Base-by-base conservation (phyloP, 2,329 filamentous ascomycete species). In the Monosporascus sp. region DNA sequence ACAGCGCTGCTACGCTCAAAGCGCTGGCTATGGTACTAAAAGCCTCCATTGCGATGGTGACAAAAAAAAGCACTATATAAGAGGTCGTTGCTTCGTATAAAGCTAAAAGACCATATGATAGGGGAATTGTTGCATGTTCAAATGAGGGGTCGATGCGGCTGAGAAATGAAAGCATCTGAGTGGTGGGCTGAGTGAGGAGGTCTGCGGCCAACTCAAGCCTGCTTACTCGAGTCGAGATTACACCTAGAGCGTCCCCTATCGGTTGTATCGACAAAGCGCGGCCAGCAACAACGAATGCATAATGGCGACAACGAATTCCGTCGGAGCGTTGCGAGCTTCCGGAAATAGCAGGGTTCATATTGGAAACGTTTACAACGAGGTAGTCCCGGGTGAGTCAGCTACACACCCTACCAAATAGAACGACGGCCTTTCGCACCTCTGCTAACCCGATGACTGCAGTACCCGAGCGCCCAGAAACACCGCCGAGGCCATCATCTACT, bases 1-100 rank as follows among this genome's bases (percentile, higher is more conserved):
- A 74, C 14, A 69, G 53, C 2, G 60, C 55, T 20, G 69, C 70
- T 2, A 74, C 52, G 41, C 68, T 66, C 7, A 71, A 55, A 0
- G 63, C 68, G n/a, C 68, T 60, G 18, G 65, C 50, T 14, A 65
- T 56, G 3, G 51, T 48, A 18, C 61, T 52, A 45, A 67, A 66
- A 4, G 51, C 9, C 44, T 65, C 62, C 38, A 41, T 41, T 56
- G 52, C 62, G 5, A 52, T 68, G 11, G 59, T 31, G 57, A 17
- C 27, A 41, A 47, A 49, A 41, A 47, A 49, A 47, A n/a, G 27
- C 31, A 37, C 27, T 48, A 18, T 20, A n/a, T 9, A 22, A 18
- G 27, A 17, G 17, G n/a, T 8, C 17, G 47, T 9, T 48, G 31
- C 20, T 37, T 31, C 27, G 14, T 22, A 6, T 48, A 39, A 14